Conservation (phyloP, 805 yeast genomes). For the Sugiyamaella americana region DNA sequence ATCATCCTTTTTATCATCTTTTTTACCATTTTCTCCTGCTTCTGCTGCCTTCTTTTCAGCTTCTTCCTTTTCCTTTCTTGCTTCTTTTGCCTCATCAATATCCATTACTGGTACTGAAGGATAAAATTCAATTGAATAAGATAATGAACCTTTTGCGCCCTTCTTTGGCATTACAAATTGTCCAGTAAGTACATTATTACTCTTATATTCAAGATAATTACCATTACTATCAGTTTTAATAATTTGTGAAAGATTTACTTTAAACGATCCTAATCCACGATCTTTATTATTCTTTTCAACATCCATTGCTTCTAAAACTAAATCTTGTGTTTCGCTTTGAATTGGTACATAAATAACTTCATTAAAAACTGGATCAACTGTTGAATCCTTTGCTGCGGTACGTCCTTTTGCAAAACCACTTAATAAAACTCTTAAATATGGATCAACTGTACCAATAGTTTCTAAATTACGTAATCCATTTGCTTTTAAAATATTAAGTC, state of each 20-base stretch:
- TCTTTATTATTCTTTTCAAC: conserved; percentile 73
- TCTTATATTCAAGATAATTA: conserved; percentile 34
- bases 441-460: conserved; percentile 85
- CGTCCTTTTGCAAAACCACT: conserved; percentile 74
- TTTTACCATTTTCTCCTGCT: conserved; percentile 32
- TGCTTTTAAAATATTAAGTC: conserved; percentile 64
- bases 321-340: conserved; percentile 71
- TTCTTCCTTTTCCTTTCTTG: conserved; percentile 30
- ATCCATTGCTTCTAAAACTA: conserved; percentile 90
- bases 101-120: conserved; percentile 78
- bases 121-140: conserved; percentile 72
- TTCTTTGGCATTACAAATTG: conserved; percentile 61
- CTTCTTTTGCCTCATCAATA: conserved; percentile 56
- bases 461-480: conserved; percentile 76
- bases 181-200: conserved; percentile 46
- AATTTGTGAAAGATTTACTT: conserved; percentile 58
- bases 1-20: conserved; percentile 28
- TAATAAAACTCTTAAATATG: conserved; percentile 73
- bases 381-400: conserved; percentile 60
- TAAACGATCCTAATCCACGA: conserved; percentile 80
- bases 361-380: conserved; percentile 78
- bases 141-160: conserved; percentile 77
- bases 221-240: conserved; percentile 60
- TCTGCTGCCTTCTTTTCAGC: conserved; percentile 15
- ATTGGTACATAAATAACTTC: conserved; percentile 77